Percentiles rank a stretch among this genome's conserved stretches.
phyloP scores from a whole-genome alignment of 73 alveolate genomes.

The Stentor coeruleus region DNA sequence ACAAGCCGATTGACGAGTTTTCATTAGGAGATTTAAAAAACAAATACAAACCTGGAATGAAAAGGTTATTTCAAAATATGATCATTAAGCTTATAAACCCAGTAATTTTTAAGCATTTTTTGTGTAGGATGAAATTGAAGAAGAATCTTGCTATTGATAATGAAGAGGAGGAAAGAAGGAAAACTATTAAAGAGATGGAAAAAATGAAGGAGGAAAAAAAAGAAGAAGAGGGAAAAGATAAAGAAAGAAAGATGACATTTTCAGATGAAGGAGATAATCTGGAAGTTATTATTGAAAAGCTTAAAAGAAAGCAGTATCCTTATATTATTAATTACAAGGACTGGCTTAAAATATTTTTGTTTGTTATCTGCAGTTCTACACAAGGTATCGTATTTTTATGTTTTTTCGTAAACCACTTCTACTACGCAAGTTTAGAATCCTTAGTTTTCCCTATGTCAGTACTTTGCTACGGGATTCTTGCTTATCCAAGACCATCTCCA shows the following conservation, averaged over 20 bases:
- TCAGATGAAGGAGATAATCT: no score
- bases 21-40: not conserved
- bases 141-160: not conserved
- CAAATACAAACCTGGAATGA: not conserved
- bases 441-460: constrained; percentile 26
- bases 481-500: constrained; percentile 15
- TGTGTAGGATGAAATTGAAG: not conserved
- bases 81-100: not conserved
- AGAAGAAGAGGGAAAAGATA: not conserved
- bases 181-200: no score
- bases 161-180: no score
- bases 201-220: not conserved
- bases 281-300: not conserved
- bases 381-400: constrained; percentile 6
- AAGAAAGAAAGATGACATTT: no score
- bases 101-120: not conserved
- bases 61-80: not conserved
- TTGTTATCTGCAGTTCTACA: not conserved
- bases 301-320: not conserved
- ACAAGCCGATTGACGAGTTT: not conserved
- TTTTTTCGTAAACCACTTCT: constrained; percentile 1
- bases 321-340: not conserved
- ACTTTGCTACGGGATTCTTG: not conserved
- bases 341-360: not conserved
- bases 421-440: constrained; percentile 2